Percentiles rank a stretch among this genome's conserved stretches.
These are phyloP conservation scores for Kodamaea neixiangensis DNA, from an alignment of 805 yeast genomes.

Conservation along the genomic window DNA sequence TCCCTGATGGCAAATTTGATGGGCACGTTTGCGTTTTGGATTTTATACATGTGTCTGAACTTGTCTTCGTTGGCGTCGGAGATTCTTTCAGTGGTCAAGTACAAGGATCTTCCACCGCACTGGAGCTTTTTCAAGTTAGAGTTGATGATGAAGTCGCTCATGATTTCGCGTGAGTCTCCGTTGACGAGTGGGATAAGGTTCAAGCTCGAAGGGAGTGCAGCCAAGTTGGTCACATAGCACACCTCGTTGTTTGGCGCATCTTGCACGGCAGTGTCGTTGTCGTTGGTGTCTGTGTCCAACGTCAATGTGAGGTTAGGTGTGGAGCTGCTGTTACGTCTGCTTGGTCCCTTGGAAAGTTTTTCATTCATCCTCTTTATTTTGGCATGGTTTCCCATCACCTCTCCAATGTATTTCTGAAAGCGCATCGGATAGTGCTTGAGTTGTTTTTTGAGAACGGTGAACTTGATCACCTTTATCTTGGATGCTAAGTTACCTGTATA, in stretches of 20 bases:
- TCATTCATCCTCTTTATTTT: slow-evolving; percentile 58
- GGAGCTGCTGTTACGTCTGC: slow-evolving; percentile 7
- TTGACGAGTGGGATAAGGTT: slow-evolving; percentile 69
- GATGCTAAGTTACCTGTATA: slow-evolving; percentile 85
- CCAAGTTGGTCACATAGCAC: slow-evolving; percentile 79
- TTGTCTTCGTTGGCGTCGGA: slow-evolving; percentile 80
- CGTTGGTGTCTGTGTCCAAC: not conserved
- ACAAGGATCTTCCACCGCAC: slow-evolving; percentile 84
- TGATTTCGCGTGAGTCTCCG: slow-evolving; percentile 54
- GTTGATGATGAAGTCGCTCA: slow-evolving; percentile 67
- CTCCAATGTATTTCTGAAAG: slow-evolving; percentile 63
- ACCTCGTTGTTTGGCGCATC: slow-evolving; percentile 21
- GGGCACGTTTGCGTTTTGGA: slow-evolving; percentile 52
- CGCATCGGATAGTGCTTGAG: slow-evolving; percentile 49
- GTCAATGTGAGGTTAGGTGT: not conserved
- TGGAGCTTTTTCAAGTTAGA: slow-evolving; percentile 73
- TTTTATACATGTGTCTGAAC: slow-evolving; percentile 71
- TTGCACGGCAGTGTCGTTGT: not conserved
- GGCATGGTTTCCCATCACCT: slow-evolving; percentile 64
- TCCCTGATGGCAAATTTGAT: slow-evolving; percentile 70
- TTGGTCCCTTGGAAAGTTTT: slow-evolving; percentile 7
- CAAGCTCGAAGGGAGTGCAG: slow-evolving; percentile 74
- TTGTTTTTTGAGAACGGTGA: slow-evolving; percentile 53
- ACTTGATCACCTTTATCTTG: slow-evolving; percentile 55
- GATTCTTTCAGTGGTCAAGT: slow-evolving; percentile 63